Evolutionary conservation across 2,329 filamentous ascomycete genomes (phyloP).

Genomic region (Talaromyces amestolkiae): DNA sequence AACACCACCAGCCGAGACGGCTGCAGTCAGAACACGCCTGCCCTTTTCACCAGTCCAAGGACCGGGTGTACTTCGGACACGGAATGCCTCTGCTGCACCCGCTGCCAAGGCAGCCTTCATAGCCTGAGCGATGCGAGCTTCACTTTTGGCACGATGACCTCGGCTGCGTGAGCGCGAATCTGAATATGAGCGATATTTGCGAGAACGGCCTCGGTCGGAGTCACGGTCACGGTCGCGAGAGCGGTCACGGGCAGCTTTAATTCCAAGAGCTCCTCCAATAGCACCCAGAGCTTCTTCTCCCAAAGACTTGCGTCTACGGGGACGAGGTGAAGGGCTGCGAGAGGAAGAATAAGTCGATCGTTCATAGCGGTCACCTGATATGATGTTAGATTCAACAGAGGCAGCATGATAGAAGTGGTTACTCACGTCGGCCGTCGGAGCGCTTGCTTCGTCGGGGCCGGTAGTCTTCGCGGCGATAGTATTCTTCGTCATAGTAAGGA

Average conservation of each 20-base stretch:
- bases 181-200: conserved; percentile 46
- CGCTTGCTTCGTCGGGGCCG: conserved; percentile 42
- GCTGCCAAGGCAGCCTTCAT: conserved; percentile 88
- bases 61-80: conserved; percentile 82
- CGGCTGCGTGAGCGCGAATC: conserved; percentile 57
- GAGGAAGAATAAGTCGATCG: conserved; percentile 36
- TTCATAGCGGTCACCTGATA: conserved; percentile 31
- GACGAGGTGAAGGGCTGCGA: conserved; percentile 40
- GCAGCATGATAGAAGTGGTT: background rate
- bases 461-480: conserved; percentile 40
- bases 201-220: conserved; percentile 43
- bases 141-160: conserved; percentile 50
- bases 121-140: conserved; percentile 72
- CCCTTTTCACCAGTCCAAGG: conserved; percentile 89
- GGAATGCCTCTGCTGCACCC: conserved; percentile 88
- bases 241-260: conserved; percentile 45
- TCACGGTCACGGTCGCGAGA: conserved; percentile 28
- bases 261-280: conserved; percentile 54
- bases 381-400: background rate
- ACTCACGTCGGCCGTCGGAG: conserved; percentile 45
- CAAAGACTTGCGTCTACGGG: conserved; percentile 47
- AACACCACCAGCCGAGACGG: conserved; percentile 78
- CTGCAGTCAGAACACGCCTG: conserved; percentile 85
- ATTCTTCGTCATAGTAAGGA: conserved; percentile 35
- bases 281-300: conserved; percentile 53